Evolutionary conservation across 164 flowering plant genomes (phyloP), one percentile per base, ranked within the genome.

Genomic region (Nymphaea colorata): DNA sequence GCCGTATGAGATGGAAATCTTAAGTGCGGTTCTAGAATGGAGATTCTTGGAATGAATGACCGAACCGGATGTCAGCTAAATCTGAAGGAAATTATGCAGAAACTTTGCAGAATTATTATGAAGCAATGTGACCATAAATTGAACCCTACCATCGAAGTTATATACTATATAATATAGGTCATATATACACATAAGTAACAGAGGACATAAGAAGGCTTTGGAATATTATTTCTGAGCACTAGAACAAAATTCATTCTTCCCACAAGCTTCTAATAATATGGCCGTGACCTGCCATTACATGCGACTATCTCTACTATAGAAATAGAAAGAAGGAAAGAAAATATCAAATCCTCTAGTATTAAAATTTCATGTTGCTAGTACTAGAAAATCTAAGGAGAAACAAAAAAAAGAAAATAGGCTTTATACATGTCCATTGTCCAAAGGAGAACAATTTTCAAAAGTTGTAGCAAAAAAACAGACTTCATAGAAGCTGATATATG

Each of bases 41-140:
- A 55, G 1, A 55, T 55, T 16, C 59, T 55, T 61, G 64, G 64
- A 61, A 61, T 61, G n/a, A 61, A 61, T 17, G 64, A 17, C 64
- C 4, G 17, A 10, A 61, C 0, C 64, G 17, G 64, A 61, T 61
- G 64, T 61, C 64, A 61, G 17, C 64, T 61, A 0, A 12, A 61
- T 61, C 12, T 61, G 17, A 61, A 11, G 25, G 5, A 61, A 61
- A 61, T 61, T 61, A 61, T 61, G 63, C n/a, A n/a, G n/a, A 61
- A 61, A n/a, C 63, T 4, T 61, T 61, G 4, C 41, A 61, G 2
- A 61, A 61, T 61, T 61, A 61, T 61, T 61, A 61, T 61, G 63
- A 61, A 61, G 63, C n/a, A 3, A 61, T 36, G 5, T 17, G 59
- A 55, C 59, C 59, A 8, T 10, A 55, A 16, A 12, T 61, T 61